Evolutionary conservation across 2,329 filamentous ascomycete genomes (phyloP).

Genomic region (Thelonectria olida): DNA sequence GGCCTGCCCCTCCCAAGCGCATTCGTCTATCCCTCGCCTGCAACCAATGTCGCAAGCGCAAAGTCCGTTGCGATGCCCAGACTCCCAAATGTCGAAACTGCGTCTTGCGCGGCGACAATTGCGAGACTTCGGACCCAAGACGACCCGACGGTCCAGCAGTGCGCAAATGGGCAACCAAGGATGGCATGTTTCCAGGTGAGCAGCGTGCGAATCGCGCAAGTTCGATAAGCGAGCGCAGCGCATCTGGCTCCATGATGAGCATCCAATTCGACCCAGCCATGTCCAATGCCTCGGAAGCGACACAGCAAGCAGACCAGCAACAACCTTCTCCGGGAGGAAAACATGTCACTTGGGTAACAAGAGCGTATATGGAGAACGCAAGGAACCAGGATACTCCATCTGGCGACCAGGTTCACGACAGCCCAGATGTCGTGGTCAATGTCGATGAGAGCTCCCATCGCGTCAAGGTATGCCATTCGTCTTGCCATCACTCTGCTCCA

Average conservation of each 20-base stretch:
- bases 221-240: constrained; percentile 32
- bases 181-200: constrained; percentile 1
- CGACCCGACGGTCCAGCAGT: constrained; percentile 32
- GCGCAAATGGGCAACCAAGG: constrained; percentile 32
- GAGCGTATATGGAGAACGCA: constrained; percentile 29
- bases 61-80: constrained; percentile 35
- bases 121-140: constrained; percentile 32
- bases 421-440: constrained; percentile 33
- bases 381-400: constrained; percentile 23
- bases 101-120: constrained; percentile 30
- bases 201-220: constrained; percentile 16
- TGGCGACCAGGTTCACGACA: constrained; percentile 26
- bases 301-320: background rate
- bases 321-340: constrained; percentile 21
- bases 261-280: constrained; percentile 18
- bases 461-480: constrained; percentile 24
- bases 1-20: constrained; percentile 8
- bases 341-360: constrained; percentile 30
- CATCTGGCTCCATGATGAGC: constrained; percentile 28
- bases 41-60: constrained; percentile 33
- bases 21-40: constrained; percentile 31
- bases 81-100: constrained; percentile 37
- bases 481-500: background rate
- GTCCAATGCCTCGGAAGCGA: background rate
- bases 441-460: constrained; percentile 35